These are phyloP conservation scores for Colletotrichum horii DNA, from an alignment of 2,329 filamentous ascomycete species.

Conservation along the genomic window DNA sequence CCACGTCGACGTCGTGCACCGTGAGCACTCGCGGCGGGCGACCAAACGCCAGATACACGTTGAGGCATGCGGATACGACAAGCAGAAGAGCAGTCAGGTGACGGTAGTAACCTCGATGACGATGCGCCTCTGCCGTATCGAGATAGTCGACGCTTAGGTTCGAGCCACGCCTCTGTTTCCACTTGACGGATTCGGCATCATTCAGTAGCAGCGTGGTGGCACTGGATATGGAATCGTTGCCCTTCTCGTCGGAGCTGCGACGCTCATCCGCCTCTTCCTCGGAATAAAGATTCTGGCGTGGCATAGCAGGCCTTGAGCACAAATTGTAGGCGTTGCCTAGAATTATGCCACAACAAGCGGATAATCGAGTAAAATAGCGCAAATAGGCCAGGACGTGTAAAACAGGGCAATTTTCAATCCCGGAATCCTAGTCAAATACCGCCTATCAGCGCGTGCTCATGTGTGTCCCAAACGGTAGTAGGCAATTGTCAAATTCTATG, in stretches of 20 bases:
- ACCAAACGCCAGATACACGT: neutral
- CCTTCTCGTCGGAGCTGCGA: neutral
- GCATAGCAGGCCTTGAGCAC: neutral
- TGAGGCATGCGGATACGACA: neutral
- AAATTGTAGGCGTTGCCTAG: fast-evolving
- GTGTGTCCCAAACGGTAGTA: neutral
- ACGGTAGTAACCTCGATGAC: neutral
- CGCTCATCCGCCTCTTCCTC: neutral
- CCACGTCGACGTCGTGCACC: neutral
- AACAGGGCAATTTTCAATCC: neutral
- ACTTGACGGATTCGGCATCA: neutral
- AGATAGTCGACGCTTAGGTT: neutral
- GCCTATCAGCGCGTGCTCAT: neutral
- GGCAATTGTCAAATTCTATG: neutral
- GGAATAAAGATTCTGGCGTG: neutral
- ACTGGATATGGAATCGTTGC: neutral
- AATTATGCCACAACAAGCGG: neutral
- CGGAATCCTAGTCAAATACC: neutral
- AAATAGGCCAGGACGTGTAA: neutral
- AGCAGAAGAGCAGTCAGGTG: neutral
- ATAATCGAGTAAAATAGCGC: neutral
- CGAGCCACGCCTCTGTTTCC: neutral
- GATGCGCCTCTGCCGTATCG: neutral
- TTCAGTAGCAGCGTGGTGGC: neutral
- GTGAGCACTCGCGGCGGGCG: neutral